Base-by-base conservation (phyloP, 2,329 filamentous ascomycete genomes). In the Hymenoscyphus fructigenus region DNA sequence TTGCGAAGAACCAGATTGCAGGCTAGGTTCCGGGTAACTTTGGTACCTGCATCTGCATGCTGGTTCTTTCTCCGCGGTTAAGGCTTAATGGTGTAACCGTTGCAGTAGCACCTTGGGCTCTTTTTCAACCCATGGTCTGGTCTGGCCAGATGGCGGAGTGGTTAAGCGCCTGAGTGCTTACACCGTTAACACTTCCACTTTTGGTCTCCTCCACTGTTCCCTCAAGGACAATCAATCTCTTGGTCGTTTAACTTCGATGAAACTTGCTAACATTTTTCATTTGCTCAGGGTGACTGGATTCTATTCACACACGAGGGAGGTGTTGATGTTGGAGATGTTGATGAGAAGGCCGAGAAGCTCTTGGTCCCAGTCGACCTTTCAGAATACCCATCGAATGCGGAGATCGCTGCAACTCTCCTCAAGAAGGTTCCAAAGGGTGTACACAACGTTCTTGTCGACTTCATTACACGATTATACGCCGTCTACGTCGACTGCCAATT, bases 401-500 rank as follows among this genome's bases (percentile, higher is more conserved):
- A 95, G 81, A 95, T 99, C 75, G 95, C 95, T 65, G 79, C 85
- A 62, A 84, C 88, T 66, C 88, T 99, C 68, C 85, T 99, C 78
- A 93, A 89, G 82, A 95, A 99, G 81, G 93, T 99, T 57, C 95
- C 95, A 75, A 83, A 92, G 83, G 94, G 94, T 78, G 86, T 99
- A 61, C 95, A 99, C 88, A 97, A 97, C 77, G 95, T 99, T 76
- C 88, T 99, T 66, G 91, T 99, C 69, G 95, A 99, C 86, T 99
- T 99, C 87, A 99, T 99, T 84, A 92, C 92, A 76, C 90, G 95
- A 75, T 86, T 99, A 72, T 99, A 99, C 79, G 95, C 94, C 75
- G 95, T 99, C 83, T 99, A 98, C 77, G 95, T 98, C 71, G 95
- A 99, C 85, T 96, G 92, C 88, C 95, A 99, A 82, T 99, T 99